Percentiles rank a stretch among this genome's conserved stretches.
Conservation (phyloP, 73 alveolate genomes). For the Tetrahymena malaccensis region DNA sequence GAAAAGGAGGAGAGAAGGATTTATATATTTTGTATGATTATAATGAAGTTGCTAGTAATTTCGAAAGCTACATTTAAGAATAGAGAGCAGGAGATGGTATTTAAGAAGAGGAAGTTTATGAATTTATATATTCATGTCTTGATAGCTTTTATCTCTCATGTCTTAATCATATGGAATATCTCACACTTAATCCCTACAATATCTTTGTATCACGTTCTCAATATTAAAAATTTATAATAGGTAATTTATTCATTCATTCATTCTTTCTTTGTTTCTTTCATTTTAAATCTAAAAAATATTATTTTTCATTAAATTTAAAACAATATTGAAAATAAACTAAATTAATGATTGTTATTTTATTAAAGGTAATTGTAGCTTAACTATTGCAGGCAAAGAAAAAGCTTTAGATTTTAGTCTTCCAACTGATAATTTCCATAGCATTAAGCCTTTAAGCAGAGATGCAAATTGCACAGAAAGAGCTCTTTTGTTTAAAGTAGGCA, state of each 20-base stretch:
- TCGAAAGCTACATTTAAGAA: not conserved
- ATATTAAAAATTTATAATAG: not conserved
- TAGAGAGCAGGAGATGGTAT: not conserved
- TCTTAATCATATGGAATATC: not conserved
- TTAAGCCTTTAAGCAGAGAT: not conserved
- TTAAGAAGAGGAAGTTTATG: not conserved
- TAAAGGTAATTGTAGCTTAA: not conserved
- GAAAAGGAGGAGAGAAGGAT: not conserved
- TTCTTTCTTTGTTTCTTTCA: too few species aligned
- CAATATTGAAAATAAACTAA: too few species aligned
- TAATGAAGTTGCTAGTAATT: not conserved
- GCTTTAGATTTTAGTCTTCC: not conserved
- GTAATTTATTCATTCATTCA: not conserved
- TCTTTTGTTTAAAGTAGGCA: not conserved
- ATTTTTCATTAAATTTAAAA: too few species aligned
- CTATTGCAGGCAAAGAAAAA: not conserved
- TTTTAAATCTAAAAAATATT: too few species aligned
- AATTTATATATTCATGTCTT: not conserved
- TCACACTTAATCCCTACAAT: not conserved
- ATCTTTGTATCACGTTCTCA: not conserved
- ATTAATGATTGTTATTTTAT: not conserved
- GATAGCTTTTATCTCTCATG: not conserved
- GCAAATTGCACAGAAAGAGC: not conserved
- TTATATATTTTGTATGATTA: not conserved
- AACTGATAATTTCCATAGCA: not conserved